Base-by-base conservation (phyloP, 192 early-diverging fungal species). In the Chytriomyces hyalinus region DNA sequence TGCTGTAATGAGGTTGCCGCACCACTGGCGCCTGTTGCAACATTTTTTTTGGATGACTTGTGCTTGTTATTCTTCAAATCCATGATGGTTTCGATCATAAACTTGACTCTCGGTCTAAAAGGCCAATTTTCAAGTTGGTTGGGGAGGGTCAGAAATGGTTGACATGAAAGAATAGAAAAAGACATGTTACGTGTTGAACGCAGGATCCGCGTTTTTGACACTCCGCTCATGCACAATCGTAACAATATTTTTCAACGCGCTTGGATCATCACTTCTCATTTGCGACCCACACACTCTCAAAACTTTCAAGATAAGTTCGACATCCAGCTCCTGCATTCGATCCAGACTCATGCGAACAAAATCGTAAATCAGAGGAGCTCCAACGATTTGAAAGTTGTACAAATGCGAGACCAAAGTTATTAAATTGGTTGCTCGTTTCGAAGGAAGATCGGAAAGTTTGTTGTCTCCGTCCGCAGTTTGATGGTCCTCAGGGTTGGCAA, bases 11-110 rank as follows among this genome's bases (percentile, higher is more conserved):
- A 28, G 11, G 62, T 64, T 13, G 73, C 79, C 6, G 67, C 45
- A 17, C 79, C 79, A 59, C 65, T 69, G 15, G 59, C 61, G 49
- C 59, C 53, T 2, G 48, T 20, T n/a, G 78, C 72, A 28, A 45
- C 65, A 15, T 15, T 45, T 24, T 81, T 71, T 11, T 60, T 47
- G 57, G 24, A 17, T 80, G 93, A 86, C 73, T 93, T 92, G 45
- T 81, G 80, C 53, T 87, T 84, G 87, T 98, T 98, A 79, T 97
- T 96, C 78, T 97, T 97, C 26, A 99, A 81, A 67, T 94, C 92
- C 49, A 90, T 90, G 50, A 99, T 85, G n/a, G 92, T 96, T 80
- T 99, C 97, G 47, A 98, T 81, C 95, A 99, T 94, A 80, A 97
- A 99, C 80, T 93, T 93, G 64, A 90, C 88, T 60, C 97, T 90